phyloP scores from a whole-genome alignment of 108 stramenopile species.

The Nitzschia sp. region DNA sequence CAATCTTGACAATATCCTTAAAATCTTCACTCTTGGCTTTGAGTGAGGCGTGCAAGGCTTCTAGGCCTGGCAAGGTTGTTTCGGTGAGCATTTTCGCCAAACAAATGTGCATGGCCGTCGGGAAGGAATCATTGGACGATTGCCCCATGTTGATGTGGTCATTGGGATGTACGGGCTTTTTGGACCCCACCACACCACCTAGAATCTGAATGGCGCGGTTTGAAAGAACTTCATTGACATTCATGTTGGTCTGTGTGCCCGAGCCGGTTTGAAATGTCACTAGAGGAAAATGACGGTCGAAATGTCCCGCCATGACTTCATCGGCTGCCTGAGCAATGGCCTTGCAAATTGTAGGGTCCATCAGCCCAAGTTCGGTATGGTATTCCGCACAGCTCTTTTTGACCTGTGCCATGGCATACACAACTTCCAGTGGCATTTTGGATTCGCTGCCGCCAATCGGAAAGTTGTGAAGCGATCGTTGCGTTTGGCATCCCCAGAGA shows the following conservation, averaged over 20 bases:
- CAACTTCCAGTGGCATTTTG: constrained; percentile 93
- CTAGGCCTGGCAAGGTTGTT: constrained; percentile 81
- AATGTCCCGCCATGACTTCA: constrained; percentile 89
- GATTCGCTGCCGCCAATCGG: constrained; percentile 92
- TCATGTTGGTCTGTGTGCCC: constrained; percentile 99
- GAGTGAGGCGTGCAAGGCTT: constrained; percentile 69
- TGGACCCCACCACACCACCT: constrained; percentile 88
- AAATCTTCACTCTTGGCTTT: constrained; percentile 76
- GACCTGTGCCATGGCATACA: constrained; percentile 89
- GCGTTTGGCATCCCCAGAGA: constrained; percentile 92
- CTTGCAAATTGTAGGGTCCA: constrained; percentile 59
- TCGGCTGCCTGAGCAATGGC: constrained; percentile 91
- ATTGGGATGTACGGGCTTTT: constrained; percentile 96
- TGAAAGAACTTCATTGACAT: constrained; percentile 97
- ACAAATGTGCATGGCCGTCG: constrained; percentile 98
- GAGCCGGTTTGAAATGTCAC: constrained; percentile 96
- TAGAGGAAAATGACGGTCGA: constrained; percentile 96
- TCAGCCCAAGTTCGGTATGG: constrained; percentile 69
- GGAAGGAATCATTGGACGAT: constrained; percentile 93
- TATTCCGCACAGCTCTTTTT: constrained; percentile 95
- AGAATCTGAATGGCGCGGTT: constrained; percentile 96
- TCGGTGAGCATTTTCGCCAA: constrained; percentile 69
- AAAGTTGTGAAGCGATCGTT: constrained; percentile 95
- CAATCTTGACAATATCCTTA: constrained; percentile 92
- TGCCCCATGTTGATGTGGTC: constrained; percentile 99